These are phyloP conservation scores for Zostera marina DNA, from an alignment of 116 monocot species.

Conservation along the genomic window DNA sequence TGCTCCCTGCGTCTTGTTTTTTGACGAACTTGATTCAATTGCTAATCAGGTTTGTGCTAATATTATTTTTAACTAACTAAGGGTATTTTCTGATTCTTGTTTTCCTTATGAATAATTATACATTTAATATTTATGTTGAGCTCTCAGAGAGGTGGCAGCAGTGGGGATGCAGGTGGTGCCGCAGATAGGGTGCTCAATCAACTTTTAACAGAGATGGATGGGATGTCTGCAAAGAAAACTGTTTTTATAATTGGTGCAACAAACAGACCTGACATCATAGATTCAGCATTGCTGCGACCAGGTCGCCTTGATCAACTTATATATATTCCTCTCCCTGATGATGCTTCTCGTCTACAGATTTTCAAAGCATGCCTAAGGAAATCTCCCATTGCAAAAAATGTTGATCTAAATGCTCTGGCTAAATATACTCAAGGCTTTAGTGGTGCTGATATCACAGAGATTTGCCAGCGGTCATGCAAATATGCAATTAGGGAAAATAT, in stretches of 20 bases:
- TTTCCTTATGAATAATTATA: not conserved
- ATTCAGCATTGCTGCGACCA: slow-evolving; percentile 62
- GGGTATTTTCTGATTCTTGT: not conserved
- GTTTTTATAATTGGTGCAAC: slow-evolving; percentile 73
- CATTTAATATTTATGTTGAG: slow-evolving; percentile 3
- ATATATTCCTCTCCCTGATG: slow-evolving; percentile 78
- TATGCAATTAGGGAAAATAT: slow-evolving; percentile 81
- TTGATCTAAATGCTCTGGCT: slow-evolving; percentile 51
- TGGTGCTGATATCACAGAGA: slow-evolving; percentile 72
- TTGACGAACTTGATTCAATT: slow-evolving; percentile 69
- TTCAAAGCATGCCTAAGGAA: slow-evolving; percentile 73
- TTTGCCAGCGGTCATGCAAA: slow-evolving; percentile 72
- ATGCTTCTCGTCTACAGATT: slow-evolving; percentile 52
- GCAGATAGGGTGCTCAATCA: slow-evolving; percentile 63
- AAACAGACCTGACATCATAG: slow-evolving; percentile 69
- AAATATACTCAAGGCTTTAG: slow-evolving; percentile 70
- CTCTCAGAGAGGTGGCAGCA: slow-evolving; percentile 47
- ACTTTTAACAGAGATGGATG: slow-evolving; percentile 66
- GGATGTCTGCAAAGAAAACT: slow-evolving; percentile 63
- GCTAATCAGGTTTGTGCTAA: slow-evolving; percentile 43
- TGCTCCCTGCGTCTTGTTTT: slow-evolving; percentile 67
- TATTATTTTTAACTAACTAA: not conserved
- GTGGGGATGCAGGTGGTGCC: slow-evolving; percentile 56
- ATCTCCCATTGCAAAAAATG: slow-evolving; percentile 56
- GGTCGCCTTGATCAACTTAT: slow-evolving; percentile 69